These are phyloP conservation scores for Panaeolus papilionaceus DNA, from an alignment of 768 basidiomycete genomes.

Conservation along the genomic window DNA sequence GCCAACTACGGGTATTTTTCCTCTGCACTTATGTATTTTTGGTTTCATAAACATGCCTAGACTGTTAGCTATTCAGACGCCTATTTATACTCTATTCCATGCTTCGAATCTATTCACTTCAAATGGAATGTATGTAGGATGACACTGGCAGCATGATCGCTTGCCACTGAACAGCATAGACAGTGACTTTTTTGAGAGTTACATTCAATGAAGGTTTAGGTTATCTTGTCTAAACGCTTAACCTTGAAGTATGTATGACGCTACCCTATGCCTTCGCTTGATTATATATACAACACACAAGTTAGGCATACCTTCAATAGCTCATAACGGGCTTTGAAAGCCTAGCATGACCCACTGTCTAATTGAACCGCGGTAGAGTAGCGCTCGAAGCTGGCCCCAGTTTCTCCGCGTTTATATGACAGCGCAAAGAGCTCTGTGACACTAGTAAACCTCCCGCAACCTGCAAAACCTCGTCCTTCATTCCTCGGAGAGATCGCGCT, in stretches of 20 bases:
- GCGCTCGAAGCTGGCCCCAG: neutral
- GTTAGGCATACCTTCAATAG: neutral
- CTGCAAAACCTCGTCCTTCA: neutral
- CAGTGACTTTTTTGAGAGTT: neutral
- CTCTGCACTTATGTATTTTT: no score
- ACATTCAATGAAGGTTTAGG: neutral
- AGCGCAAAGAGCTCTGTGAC: no score
- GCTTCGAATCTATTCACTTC: neutral
- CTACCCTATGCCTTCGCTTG: neutral
- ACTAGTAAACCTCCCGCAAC: neutral
- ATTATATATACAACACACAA: neutral
- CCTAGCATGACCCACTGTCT: neutral
- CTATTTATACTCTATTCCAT: neutral
- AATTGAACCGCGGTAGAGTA: neutral
- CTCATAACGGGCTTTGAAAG: neutral
- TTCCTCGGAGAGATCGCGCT: neutral
- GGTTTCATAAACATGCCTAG: neutral
- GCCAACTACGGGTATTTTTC: no score
- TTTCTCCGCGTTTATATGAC: neutral
- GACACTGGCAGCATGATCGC: neutral
- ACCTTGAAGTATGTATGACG: neutral
- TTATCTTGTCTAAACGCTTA: conserved; percentile 3
- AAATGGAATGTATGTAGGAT: neutral
- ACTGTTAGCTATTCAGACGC: neutral
- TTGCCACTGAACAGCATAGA: neutral